Conservation (phyloP, 129 eudicot species). For the Tagetes erecta region DNA sequence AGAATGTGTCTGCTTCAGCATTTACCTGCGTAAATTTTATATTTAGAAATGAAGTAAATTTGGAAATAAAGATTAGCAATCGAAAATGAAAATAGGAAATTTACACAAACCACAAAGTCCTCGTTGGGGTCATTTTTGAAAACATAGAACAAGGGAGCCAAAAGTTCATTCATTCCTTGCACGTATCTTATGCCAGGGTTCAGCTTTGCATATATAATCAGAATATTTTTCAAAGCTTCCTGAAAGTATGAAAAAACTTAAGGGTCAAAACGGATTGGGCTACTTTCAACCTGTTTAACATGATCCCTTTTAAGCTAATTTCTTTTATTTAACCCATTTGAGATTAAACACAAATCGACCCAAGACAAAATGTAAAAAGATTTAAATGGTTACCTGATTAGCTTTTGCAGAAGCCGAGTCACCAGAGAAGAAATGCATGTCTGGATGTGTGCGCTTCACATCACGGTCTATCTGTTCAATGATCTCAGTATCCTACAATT, state of each 20-base stretch:
- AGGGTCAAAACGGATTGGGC: background rate
- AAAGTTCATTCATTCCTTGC: conserved; percentile 97
- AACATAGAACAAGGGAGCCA: conserved; percentile 90
- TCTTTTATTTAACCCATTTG: background rate
- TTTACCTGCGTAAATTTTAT: conserved; percentile 53
- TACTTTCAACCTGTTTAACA: conserved; percentile 8
- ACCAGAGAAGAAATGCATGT: conserved; percentile 90
- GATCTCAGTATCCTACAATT: conserved; percentile 85
- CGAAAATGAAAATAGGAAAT: background rate
- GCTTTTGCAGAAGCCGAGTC: conserved; percentile 73
- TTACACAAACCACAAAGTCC: conserved; percentile 64
- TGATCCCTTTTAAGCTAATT: background rate
- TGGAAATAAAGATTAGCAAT: background rate
- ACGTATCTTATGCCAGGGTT: conserved; percentile 98
- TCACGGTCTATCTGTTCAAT: conserved; percentile 97
- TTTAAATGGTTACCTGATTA: conserved; percentile 55
- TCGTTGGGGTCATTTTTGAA: conserved; percentile 84
- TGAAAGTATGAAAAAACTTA: conserved; percentile 38
- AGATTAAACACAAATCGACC: background rate
- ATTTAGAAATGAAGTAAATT: background rate
- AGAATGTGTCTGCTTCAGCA: conserved; percentile 97
- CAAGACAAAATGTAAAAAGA: background rate
- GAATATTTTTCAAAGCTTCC: conserved; percentile 79
- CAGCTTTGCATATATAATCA: conserved; percentile 89
- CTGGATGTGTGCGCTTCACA: conserved; percentile 98